Evolutionary conservation across 1,139 yeast species (phyloP), one percentile per base, ranked within the genome.

Genomic region (Debaryomyces coudertii): DNA sequence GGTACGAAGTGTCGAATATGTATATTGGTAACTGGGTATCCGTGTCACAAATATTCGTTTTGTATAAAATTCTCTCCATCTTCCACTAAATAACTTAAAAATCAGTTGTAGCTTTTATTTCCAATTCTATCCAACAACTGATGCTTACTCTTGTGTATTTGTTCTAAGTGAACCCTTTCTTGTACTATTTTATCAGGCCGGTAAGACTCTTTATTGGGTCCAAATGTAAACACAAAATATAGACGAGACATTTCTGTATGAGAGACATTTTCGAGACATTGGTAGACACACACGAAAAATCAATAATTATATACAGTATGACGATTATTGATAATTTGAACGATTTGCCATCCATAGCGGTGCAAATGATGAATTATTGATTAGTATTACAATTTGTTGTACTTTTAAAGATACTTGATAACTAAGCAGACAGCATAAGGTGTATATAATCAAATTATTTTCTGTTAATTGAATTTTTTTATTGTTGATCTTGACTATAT

Each of bases 1-100:
- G 71, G 51, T 77, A 85, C n/a, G 88, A 82, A 1, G 95, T 83
- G 61, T 88, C 95, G 51, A 88, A 80, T 8, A 87, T 80, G 54
- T 81, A 87, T 8, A 88, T 68, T 1, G 95, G 92, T 40, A 80
- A 76, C 22, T 78, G 74, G 4, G 87, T 76, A 42, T 72, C 67
- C 1, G 88, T 87, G 60, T 87, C 93, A 24, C 65, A 60, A 1
- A 84, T 71, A 46, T 75, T 78, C 2, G 90, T 70, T 53, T 75
- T 73, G 65, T 80, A 85, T 55, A 86, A 82, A 16, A 85, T 83
- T 37, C 79, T 60, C 28, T 75, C 79, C 80, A 75, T 75, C 14
- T 16, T 27, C n/a, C 9, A 7, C 18, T 20, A 18, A 18, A 12
- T 9, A 9, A 29, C 14, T 29, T 8, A 29, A 29, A 29, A 29